Conservation (phyloP, 495 filamentous ascomycete genomes). For the Chaetomium fimeti region DNA sequence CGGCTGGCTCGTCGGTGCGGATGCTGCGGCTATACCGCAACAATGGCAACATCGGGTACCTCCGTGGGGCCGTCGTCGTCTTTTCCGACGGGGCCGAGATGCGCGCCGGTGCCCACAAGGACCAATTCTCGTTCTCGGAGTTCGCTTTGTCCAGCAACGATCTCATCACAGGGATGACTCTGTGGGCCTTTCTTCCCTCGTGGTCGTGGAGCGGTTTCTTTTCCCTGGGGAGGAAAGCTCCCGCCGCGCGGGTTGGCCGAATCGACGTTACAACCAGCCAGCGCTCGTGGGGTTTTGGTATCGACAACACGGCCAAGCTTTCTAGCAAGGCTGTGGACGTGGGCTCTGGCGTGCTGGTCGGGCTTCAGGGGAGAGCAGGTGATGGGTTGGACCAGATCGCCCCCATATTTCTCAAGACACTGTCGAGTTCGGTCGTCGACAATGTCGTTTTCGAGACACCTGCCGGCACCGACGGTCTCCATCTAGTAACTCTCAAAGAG, state of each 20-base stretch:
- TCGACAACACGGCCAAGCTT: slow-evolving; percentile 7
- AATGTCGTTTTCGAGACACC: neutral
- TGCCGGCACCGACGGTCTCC: neutral
- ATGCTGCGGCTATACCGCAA: slow-evolving; percentile 9
- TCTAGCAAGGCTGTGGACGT: slow-evolving; percentile 5
- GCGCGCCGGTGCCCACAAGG: slow-evolving; percentile 4
- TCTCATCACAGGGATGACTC: neutral
- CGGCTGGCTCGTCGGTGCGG: neutral
- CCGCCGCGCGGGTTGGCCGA: neutral
- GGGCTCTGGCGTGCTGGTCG: slow-evolving; percentile 14
- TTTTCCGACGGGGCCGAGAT: slow-evolving; percentile 12
- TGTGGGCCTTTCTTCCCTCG: neutral
- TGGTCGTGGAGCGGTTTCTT: no score
- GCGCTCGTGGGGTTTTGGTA: slow-evolving; percentile 11
- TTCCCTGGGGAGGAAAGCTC: neutral
- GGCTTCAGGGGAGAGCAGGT: slow-evolving; percentile 12
- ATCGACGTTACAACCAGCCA: slow-evolving; percentile 5
- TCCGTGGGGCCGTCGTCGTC: slow-evolving; percentile 2
- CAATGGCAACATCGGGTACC: neutral
- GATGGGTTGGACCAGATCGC: slow-evolving; percentile 5
- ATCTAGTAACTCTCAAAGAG: slow-evolving; percentile 5
- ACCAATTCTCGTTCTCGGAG: neutral
- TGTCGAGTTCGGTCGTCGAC: neutral
- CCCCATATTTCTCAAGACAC: slow-evolving; percentile 1
- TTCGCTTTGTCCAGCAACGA: neutral